Evolutionary conservation across 805 yeast genomes (phyloP), one percentile per base, ranked within the genome.

Genomic region (Candida endomychidarum): DNA sequence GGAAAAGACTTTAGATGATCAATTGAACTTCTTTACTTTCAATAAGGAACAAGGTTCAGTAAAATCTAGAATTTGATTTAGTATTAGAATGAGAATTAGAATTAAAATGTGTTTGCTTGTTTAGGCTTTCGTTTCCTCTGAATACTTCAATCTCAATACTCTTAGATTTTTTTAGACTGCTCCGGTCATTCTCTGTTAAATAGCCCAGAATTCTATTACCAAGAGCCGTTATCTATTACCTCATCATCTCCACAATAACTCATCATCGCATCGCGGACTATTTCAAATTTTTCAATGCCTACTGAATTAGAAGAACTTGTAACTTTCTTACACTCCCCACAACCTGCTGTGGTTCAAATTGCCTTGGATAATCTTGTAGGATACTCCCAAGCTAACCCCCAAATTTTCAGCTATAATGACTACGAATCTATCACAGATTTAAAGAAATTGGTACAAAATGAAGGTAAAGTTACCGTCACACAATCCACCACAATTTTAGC

Each of bases 291-390:
- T 32, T 32, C 26, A 19, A 70, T 70, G 76, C 74, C 76, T 24
- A 59, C 67, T 4, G 72, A 70, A 48, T 50, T 70, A 34, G 76
- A 70, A 58, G 76, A 70, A 42, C 67, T 90, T 31, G 95, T 88
- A 16, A 79, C 74, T 34, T 89, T 90, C 56, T 70, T 90, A 45
- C 96, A 86, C 58, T 78, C 91, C 6, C 83, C 86, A 1, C 87
- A 84, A 55, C 81, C 85, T 2, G 83, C 83, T 8, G 86, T 88
- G 22, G 79, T 83, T 43, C 87, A 83, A 51, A 82, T 89, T 41
- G 97, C 97, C 0, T 68, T 90, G 34, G 93, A 86, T 52, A 81
- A 88, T 57, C 61, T 89, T 40, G 88, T 87, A 9, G 95, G 90
- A 2, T 86, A 74, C 58, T 83, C 95, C 8, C 78, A 81, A 33